A percentile compares a stretch with the other conserved stretches of the same genome.
Evolutionary conservation across 192 early-diverging fungal genomes (phyloP).

Genomic region (Cetraspora pellucida): DNA sequence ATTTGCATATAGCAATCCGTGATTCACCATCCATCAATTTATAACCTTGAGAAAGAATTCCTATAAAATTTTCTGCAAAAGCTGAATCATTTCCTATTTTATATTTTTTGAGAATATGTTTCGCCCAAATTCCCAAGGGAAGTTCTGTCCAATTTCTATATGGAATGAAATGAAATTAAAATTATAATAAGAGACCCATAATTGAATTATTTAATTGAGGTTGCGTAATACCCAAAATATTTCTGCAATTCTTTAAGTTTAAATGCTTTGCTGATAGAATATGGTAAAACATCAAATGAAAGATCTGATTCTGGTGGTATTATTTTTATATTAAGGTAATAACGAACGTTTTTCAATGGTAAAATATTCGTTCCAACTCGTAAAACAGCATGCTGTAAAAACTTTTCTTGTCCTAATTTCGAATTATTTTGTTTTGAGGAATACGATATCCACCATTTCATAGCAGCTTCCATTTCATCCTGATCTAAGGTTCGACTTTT

Average conservation of each 20-base stretch:
- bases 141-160: neutral
- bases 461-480: conserved; percentile 63
- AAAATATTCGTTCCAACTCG: conserved; percentile 47
- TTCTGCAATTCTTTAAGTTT: neutral
- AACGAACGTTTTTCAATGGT: conserved; percentile 55
- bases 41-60: conserved; percentile 56
- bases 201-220: too few species aligned
- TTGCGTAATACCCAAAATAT: neutral
- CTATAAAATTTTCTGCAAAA: conserved; percentile 72
- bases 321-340: conserved; percentile 54
- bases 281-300: neutral
- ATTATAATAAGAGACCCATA: too few species aligned
- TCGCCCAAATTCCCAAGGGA: neutral
- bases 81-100: conserved; percentile 39
- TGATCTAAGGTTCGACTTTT: conserved; percentile 53
- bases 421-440: conserved; percentile 41
- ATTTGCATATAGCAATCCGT: conserved; percentile 36
- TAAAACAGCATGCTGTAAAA: conserved; percentile 48
- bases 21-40: conserved; percentile 36
- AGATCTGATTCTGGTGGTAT: neutral
- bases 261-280: neutral
- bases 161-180: too few species aligned
- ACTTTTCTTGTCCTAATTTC: conserved; percentile 25
- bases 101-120: neutral
- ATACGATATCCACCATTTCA: conserved; percentile 78